These are phyloP conservation scores for Sergeia podlipaevii DNA, from an alignment of 208 protist genomes.

Conservation along the genomic window DNA sequence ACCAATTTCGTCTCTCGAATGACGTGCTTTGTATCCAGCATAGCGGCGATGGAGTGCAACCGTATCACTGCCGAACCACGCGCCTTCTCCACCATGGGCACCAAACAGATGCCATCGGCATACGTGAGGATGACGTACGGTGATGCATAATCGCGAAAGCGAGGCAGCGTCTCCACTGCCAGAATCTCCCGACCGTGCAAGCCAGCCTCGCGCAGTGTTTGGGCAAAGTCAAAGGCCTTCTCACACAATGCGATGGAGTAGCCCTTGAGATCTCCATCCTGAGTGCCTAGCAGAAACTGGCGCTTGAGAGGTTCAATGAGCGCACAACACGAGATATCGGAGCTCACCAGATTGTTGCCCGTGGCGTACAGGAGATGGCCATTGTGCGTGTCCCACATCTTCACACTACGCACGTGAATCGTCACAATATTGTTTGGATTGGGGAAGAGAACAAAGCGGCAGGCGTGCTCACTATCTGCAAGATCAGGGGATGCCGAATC, in stretches of 20 bases:
- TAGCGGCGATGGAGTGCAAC: slow-evolving; percentile 12
- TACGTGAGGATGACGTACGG: slow-evolving; percentile 35
- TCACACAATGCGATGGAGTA: slow-evolving; percentile 37
- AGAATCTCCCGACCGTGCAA: slow-evolving; percentile 20
- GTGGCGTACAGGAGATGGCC: slow-evolving; percentile 31
- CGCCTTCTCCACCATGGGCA: slow-evolving; percentile 18
- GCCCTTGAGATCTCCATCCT: slow-evolving; percentile 36
- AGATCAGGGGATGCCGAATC: slow-evolving; percentile 26
- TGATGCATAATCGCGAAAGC: slow-evolving; percentile 22
- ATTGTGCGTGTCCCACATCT: slow-evolving; percentile 30
- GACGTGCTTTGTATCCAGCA: slow-evolving; percentile 15
- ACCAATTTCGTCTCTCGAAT: slow-evolving; percentile 6
- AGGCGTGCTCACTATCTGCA: slow-evolving; percentile 30
- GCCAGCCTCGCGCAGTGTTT: slow-evolving; percentile 8
- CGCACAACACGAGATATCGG: slow-evolving; percentile 33
- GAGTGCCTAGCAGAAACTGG: slow-evolving; percentile 38
- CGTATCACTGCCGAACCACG: slow-evolving; percentile 11
- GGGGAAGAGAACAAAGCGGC: slow-evolving; percentile 48
- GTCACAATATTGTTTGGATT: slow-evolving; percentile 28
- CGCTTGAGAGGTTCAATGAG: slow-evolving; percentile 32
- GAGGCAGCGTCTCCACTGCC: slow-evolving; percentile 26
- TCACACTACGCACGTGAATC: slow-evolving; percentile 32
- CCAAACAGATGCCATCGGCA: slow-evolving; percentile 14
- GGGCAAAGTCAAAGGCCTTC: slow-evolving; percentile 23
- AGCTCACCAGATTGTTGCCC: slow-evolving; percentile 16